Conservation (phyloP, 106 monocot species). For the Agapanthus africanus region DNA sequence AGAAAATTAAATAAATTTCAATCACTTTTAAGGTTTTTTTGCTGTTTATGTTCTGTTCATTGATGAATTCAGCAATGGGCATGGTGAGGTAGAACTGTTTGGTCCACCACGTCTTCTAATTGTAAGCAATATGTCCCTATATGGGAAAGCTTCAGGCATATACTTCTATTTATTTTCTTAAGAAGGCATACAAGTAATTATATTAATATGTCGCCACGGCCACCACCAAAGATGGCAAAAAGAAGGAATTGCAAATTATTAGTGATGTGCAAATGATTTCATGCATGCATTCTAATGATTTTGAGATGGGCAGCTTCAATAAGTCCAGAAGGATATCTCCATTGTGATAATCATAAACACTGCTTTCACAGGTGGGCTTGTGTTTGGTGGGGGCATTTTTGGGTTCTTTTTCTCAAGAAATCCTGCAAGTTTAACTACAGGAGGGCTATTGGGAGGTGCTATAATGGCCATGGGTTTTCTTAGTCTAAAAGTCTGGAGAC, state of each 20-base stretch:
- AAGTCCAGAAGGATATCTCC: neutral
- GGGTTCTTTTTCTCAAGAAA: slow-evolving; percentile 50
- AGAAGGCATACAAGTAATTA: neutral
- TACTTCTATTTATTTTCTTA: no score
- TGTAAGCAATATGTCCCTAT: neutral
- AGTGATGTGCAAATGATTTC: neutral
- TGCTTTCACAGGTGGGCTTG: slow-evolving; percentile 40
- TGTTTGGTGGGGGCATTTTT: slow-evolving; percentile 42
- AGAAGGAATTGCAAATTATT: neutral
- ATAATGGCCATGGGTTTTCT: slow-evolving; percentile 34
- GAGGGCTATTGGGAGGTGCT: slow-evolving; percentile 39
- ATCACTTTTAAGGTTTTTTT: no score
- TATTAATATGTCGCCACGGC: neutral
- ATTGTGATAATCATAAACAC: neutral
- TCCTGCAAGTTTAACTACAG: slow-evolving; percentile 29
- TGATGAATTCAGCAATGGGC: neutral
- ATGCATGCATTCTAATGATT: neutral
- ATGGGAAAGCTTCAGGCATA: neutral
- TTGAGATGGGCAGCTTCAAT: neutral
- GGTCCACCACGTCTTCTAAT: neutral
- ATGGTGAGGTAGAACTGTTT: neutral
- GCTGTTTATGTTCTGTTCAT: neutral
- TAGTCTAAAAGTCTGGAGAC: slow-evolving; percentile 61
- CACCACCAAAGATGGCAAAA: neutral
- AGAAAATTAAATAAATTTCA: no score